Conservation (phyloP, 2,329 filamentous ascomycete genomes). For the Aspergillus neoniger region DNA sequence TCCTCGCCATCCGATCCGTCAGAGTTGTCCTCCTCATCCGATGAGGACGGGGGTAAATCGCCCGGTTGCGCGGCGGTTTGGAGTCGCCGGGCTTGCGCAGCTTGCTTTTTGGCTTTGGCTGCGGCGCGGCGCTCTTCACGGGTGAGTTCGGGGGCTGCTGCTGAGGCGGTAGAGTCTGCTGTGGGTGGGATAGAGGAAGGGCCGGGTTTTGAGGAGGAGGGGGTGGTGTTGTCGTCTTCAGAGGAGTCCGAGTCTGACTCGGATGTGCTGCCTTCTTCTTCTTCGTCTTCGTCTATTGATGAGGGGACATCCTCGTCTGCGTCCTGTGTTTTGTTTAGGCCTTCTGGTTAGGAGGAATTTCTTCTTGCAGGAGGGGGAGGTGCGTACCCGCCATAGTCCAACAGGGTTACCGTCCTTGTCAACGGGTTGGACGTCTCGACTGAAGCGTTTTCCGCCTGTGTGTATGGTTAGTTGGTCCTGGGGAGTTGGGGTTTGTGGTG, state of each 20-base stretch:
- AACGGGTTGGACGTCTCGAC: conserved; percentile 81
- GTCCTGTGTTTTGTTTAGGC: conserved; percentile 30
- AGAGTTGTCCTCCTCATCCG: conserved; percentile 40
- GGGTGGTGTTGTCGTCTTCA: conserved; percentile 44
- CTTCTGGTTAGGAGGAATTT: neutral
- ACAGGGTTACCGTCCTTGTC: conserved; percentile 87
- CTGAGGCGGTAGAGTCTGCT: conserved; percentile 16
- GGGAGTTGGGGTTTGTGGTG: neutral
- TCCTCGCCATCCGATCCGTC: conserved; percentile 30
- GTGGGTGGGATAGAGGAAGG: conserved; percentile 26
- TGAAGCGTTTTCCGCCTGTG: conserved; percentile 91
- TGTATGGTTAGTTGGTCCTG: neutral
- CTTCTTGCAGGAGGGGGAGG: conserved; percentile 3
- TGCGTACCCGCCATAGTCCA: conserved; percentile 77
- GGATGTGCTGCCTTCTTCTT: conserved; percentile 42
- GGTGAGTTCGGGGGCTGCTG: conserved; percentile 58
- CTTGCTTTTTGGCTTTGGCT: conserved; percentile 88
- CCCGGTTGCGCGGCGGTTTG: conserved; percentile 74
- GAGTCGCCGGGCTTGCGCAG: conserved; percentile 76
- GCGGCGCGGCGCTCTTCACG: conserved; percentile 86
- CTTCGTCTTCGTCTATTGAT: conserved; percentile 43
- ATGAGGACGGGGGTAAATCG: conserved; percentile 77
- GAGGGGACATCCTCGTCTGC: conserved; percentile 39
- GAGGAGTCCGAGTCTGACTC: conserved; percentile 47
- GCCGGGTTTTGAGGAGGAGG: conserved; percentile 50